Percentiles rank a stretch among this genome's conserved stretches.
Evolutionary conservation across 192 early-diverging fungal genomes (phyloP).

Genomic region (Rhizoclosmatium globosum): DNA sequence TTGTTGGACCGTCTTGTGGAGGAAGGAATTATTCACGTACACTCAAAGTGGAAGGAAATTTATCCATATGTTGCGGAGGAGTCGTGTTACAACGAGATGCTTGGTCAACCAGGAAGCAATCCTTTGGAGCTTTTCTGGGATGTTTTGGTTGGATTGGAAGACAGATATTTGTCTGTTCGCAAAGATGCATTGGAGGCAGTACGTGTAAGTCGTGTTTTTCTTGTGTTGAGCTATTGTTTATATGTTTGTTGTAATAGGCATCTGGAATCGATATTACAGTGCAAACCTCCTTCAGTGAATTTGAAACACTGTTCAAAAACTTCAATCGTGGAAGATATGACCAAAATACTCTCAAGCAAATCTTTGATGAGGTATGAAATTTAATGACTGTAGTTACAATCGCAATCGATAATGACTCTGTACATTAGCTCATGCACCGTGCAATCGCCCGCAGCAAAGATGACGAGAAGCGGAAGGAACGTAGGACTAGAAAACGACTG

Average conservation of each 20-base stretch:
- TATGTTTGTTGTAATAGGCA: conserved; percentile 1
- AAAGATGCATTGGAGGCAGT: conserved; percentile 72
- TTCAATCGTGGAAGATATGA: conserved; percentile 19
- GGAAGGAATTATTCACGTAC: conserved; percentile 69
- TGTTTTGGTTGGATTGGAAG: conserved; percentile 79
- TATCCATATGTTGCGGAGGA: conserved; percentile 79
- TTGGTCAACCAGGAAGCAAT: conserved; percentile 83
- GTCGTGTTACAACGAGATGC: conserved; percentile 69
- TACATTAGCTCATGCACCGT: conserved; percentile 60
- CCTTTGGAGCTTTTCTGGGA: conserved; percentile 97
- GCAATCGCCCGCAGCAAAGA: conserved; percentile 70
- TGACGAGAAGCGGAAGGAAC: conserved; percentile 72
- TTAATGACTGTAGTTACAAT: too few species aligned
- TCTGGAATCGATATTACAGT: conserved; percentile 3
- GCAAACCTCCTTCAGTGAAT: neutral
- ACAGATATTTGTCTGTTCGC: conserved; percentile 72
- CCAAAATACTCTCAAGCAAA: conserved; percentile 33
- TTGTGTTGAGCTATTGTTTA: neutral
- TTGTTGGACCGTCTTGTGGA: conserved; percentile 71
- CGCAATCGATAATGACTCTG: neutral
- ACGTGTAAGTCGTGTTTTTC: conserved; percentile 48
- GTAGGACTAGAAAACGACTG: conserved; percentile 72
- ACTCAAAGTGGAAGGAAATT: conserved; percentile 87
- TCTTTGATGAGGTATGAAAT: conserved; percentile 45
- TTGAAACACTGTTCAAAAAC: conserved; percentile 13